Conservation (phyloP, 2,329 filamentous ascomycete genomes). For the Nemania diffusa region DNA sequence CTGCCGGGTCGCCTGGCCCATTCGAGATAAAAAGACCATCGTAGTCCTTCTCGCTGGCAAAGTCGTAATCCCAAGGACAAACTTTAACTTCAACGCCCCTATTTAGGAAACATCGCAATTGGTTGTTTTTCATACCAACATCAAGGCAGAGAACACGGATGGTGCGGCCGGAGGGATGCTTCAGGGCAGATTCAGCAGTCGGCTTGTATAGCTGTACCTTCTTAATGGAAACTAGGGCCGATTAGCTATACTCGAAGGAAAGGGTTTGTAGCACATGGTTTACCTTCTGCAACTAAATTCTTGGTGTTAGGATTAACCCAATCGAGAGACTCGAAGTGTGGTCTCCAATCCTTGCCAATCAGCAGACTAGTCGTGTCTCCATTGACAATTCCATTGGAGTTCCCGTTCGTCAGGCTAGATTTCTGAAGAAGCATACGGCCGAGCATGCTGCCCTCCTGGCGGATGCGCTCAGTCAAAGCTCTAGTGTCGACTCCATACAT, state of each 20-base stretch:
- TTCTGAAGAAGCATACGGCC: constrained; percentile 86
- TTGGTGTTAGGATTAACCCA: constrained; percentile 93
- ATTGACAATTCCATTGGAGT: constrained; percentile 54
- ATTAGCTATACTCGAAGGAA: constrained; percentile 51
- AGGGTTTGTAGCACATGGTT: constrained; percentile 54
- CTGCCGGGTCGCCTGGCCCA: constrained; percentile 93
- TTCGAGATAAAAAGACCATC: constrained; percentile 98
- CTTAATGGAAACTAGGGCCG: constrained; percentile 81
- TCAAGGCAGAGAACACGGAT: constrained; percentile 93
- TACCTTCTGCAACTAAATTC: constrained; percentile 95
- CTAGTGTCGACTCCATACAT: constrained; percentile 96
- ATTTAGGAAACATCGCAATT: constrained; percentile 90
- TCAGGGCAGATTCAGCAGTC: constrained; percentile 74
- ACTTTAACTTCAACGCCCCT: constrained; percentile 94
- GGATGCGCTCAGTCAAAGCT: constrained; percentile 91
- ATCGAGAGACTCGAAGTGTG: constrained; percentile 80
- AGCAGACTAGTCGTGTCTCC: constrained; percentile 52
- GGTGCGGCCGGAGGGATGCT: constrained; percentile 87
- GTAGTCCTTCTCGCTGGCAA: constrained; percentile 84
- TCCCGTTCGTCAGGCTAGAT: constrained; percentile 57
- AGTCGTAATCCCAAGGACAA: constrained; percentile 96
- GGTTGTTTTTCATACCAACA: constrained; percentile 98
- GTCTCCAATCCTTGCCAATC: constrained; percentile 55
- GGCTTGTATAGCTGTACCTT: constrained; percentile 87
- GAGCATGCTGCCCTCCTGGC: constrained; percentile 95